These are phyloP conservation scores for Rehmannia glutinosa DNA, from an alignment of 257 asterid species.

Conservation along the genomic window DNA sequence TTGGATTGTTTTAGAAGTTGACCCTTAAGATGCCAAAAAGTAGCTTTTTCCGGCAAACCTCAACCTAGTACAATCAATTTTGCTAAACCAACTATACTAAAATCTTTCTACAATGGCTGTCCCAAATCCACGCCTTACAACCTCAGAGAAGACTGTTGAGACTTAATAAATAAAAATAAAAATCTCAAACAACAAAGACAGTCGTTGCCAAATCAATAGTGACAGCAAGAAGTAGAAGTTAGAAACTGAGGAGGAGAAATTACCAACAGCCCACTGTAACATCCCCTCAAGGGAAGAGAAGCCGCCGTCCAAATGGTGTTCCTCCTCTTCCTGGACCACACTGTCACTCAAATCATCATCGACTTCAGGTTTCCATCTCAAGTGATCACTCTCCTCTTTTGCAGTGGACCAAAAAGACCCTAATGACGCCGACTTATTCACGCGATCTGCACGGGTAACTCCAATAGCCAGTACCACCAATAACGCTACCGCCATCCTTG, in stretches of 20 bases:
- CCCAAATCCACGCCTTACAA: too few species aligned
- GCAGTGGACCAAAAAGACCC: constrained; percentile 42
- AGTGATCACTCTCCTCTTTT: constrained; percentile 51
- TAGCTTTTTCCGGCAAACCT: too few species aligned
- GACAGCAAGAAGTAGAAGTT: neutral
- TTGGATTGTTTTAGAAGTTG: too few species aligned
- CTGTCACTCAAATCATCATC: constrained; percentile 25
- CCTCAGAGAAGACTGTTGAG: too few species aligned
- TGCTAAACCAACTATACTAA: too few species aligned
- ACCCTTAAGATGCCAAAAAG: too few species aligned
- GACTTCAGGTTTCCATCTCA: constrained; percentile 16
- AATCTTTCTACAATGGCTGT: too few species aligned
- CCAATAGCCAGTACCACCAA: constrained; percentile 15
- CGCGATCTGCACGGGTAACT: constrained; percentile 21
- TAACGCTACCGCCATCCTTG: neutral
- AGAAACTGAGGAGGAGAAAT: neutral
- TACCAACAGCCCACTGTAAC: constrained; percentile 94
- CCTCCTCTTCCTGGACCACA: constrained; percentile 37
- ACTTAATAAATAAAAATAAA: neutral
- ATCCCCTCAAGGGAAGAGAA: constrained; percentile 87
- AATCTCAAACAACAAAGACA: neutral
- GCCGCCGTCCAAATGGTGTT: constrained; percentile 58
- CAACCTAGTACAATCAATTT: too few species aligned
- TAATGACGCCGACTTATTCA: constrained; percentile 38
- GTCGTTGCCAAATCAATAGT: neutral